Percentiles rank a stretch among this genome's conserved stretches.
These are phyloP conservation scores for Berkeleyomyces rouxiae DNA, from an alignment of 2,329 filamentous ascomycete genomes.

Conservation along the genomic window DNA sequence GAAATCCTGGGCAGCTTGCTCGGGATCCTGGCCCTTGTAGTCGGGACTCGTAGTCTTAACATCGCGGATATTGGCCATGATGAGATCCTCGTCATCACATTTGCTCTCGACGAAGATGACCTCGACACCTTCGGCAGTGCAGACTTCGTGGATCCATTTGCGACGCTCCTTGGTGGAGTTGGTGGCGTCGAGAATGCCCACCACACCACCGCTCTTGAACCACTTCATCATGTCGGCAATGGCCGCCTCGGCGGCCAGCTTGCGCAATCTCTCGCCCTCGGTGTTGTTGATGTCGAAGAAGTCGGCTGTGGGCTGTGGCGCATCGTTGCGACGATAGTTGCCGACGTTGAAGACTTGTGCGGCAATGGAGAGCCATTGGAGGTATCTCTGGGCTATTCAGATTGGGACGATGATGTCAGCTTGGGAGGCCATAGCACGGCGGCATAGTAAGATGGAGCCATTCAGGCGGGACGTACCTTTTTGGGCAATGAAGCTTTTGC, in stretches of 20 bases:
- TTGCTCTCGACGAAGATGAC: constrained; percentile 94
- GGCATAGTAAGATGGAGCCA: neutral
- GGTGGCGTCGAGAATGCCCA: constrained; percentile 90
- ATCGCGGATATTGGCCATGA: constrained; percentile 96
- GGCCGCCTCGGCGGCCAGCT: constrained; percentile 78
- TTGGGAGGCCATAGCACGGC: neutral
- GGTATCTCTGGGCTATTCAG: constrained; percentile 63
- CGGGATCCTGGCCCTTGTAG: constrained; percentile 86
- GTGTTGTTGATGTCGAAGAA: constrained; percentile 88
- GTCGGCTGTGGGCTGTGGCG: constrained; percentile 76
- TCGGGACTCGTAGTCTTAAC: constrained; percentile 95
- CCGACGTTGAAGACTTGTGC: constrained; percentile 96
- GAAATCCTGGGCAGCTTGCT: constrained; percentile 80
- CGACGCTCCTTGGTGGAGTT: constrained; percentile 85
- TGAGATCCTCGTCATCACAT: constrained; percentile 86
- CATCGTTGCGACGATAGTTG: constrained; percentile 78
- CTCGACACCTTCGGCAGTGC: constrained; percentile 60
- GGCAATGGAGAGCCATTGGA: constrained; percentile 89
- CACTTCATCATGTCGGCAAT: constrained; percentile 87
- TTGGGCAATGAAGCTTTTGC: constrained; percentile 94
- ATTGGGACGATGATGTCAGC: constrained; percentile 2
- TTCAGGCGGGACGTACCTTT: constrained; percentile 48
- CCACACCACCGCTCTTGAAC: constrained; percentile 66
- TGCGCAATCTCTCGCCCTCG: constrained; percentile 78
- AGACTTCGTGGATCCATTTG: constrained; percentile 77